Evolutionary conservation across 1,284 basidiomycete species (phyloP).

Genomic region (Takashimella koratensis): DNA sequence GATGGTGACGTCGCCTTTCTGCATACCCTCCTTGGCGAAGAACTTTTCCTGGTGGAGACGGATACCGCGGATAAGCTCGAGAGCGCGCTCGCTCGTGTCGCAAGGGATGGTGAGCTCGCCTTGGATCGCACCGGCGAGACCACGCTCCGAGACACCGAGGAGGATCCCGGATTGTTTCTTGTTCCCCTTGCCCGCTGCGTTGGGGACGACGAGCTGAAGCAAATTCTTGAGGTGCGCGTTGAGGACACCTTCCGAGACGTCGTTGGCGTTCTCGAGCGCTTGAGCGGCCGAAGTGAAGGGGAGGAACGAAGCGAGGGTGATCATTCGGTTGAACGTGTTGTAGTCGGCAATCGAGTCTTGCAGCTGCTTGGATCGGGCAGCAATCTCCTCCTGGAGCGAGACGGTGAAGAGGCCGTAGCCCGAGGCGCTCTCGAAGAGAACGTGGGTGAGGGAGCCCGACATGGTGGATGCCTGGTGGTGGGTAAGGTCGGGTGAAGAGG

Average conservation of each 20-base stretch:
- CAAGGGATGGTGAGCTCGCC: slow-evolving; percentile 73
- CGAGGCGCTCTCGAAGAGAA: slow-evolving; percentile 91
- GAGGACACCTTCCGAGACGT: slow-evolving; percentile 92
- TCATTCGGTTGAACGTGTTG: slow-evolving; percentile 91
- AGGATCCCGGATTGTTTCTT: slow-evolving; percentile 67
- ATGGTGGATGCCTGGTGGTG: slow-evolving; percentile 23
- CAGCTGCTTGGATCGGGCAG: slow-evolving; percentile 71
- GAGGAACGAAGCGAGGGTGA: slow-evolving; percentile 83
- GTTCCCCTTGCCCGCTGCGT: slow-evolving; percentile 54
- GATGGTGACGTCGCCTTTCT: slow-evolving; percentile 82
- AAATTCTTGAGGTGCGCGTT: slow-evolving; percentile 83
- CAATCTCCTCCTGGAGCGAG: slow-evolving; percentile 85
- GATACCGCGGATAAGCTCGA: slow-evolving; percentile 89
- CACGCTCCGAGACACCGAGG: slow-evolving; percentile 78
- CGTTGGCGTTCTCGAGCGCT: slow-evolving; percentile 94
- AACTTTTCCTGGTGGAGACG: slow-evolving; percentile 90
- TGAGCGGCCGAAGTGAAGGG: slow-evolving; percentile 95
- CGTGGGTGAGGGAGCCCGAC: slow-evolving; percentile 62
- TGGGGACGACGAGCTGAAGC: slow-evolving; percentile 82
- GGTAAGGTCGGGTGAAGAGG: too few relatives aligned
- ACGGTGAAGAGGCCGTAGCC: slow-evolving; percentile 94
- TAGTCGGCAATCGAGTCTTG: slow-evolving; percentile 85
- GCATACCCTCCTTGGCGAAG: slow-evolving; percentile 61
- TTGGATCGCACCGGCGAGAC: slow-evolving; percentile 77
- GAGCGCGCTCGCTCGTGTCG: slow-evolving; percentile 79